phyloP scores from a whole-genome alignment of 1,284 basidiomycete genomes.

The Gomphus bonarii region DNA sequence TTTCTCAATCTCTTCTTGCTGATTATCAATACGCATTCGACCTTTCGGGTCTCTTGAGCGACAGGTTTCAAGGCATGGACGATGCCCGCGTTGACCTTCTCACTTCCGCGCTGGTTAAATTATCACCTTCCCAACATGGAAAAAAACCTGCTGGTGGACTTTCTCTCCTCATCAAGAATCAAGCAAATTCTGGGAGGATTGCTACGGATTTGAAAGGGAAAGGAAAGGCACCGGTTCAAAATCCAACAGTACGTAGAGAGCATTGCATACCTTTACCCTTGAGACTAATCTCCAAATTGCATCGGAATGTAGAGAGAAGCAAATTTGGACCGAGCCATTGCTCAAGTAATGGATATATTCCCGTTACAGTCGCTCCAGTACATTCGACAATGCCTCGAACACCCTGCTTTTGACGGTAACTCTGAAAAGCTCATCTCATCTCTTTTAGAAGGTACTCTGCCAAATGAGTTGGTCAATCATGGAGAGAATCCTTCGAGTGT shows the following conservation, averaged over 20 bases:
- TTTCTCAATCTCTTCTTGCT: constrained; percentile 50
- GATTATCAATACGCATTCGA: constrained; percentile 64
- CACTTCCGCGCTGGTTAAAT: constrained; percentile 36
- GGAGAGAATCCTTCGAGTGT: background rate
- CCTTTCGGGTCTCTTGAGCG: constrained; percentile 37
- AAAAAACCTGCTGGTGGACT: background rate
- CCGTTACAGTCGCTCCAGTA: constrained; percentile 47
- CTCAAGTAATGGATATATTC: constrained; percentile 62
- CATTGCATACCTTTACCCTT: background rate
- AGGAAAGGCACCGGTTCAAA: constrained; percentile 25
- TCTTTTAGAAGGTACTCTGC: constrained; percentile 62
- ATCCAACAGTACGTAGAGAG: background rate
- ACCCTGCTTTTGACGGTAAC: constrained; percentile 35
- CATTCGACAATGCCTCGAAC: constrained; percentile 43
- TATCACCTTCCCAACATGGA: constrained; percentile 15
- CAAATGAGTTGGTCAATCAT: constrained; percentile 28
- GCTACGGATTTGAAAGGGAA: constrained; percentile 26
- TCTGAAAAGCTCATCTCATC: constrained; percentile 54
- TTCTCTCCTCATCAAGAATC: background rate
- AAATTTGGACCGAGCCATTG: constrained; percentile 40
- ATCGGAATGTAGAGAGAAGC: background rate
- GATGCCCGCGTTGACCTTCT: constrained; percentile 48
- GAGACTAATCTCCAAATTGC: background rate
- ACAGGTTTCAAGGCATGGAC: constrained; percentile 34
- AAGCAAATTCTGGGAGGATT: background rate